These are phyloP conservation scores for Solanum ossicruentum DNA, from an alignment of 257 asterid species.

Conservation along the genomic window DNA sequence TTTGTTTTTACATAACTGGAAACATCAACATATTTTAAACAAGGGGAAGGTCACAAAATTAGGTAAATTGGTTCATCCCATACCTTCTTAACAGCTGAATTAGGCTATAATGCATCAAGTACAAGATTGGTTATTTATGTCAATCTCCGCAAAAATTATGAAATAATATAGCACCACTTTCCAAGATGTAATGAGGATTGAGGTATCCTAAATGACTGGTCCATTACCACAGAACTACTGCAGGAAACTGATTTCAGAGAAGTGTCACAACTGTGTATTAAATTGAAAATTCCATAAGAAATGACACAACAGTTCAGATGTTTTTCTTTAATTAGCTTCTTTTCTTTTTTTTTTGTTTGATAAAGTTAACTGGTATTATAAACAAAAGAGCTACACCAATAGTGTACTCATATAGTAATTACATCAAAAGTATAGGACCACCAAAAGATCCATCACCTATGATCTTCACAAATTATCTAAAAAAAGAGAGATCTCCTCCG, in stretches of 20 bases:
- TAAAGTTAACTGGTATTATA: no score
- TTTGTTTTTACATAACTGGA: not conserved
- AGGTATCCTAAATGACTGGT: not conserved
- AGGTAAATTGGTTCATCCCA: not conserved
- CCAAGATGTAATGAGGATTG: not conserved
- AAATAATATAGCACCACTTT: not conserved
- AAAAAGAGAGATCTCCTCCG: no score
- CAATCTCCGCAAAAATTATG: not conserved
- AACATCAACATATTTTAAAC: not conserved
- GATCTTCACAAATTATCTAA: no score
- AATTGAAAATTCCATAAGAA: not conserved
- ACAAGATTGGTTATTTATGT: not conserved
- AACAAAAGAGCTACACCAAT: no score
- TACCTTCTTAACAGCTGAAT: not conserved
- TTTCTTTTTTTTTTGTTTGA: no score
- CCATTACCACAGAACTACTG: not conserved
- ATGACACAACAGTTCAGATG: not conserved
- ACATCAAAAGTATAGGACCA: no score
- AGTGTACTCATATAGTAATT: no score
- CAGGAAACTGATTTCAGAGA: not conserved
- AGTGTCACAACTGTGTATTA: not conserved
- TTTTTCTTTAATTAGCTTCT: not conserved
- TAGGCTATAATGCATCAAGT: not conserved
- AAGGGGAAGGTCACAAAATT: not conserved
- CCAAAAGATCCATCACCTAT: no score